Percentiles rank a stretch among this genome's conserved stretches.
These are phyloP conservation scores for Senna tora DNA, from an alignment of 306 rosid genomes.

Conservation along the genomic window DNA sequence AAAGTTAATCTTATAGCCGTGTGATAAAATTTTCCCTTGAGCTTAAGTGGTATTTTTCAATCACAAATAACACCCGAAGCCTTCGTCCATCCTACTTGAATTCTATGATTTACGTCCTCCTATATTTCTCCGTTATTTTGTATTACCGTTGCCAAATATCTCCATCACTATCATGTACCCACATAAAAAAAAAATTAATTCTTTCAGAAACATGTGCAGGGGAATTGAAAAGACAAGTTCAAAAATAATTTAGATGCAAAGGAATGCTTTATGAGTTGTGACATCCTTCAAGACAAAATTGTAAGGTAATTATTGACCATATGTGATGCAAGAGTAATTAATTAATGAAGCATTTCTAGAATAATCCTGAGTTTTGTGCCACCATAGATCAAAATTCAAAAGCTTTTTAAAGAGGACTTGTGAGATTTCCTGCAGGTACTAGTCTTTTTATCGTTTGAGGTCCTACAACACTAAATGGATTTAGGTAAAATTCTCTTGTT, in stretches of 20 bases:
- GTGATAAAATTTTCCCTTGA: no score
- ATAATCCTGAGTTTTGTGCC: neutral
- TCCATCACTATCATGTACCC: no score
- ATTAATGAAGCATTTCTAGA: neutral
- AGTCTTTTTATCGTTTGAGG: neutral
- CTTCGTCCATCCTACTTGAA: no score
- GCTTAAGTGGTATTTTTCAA: no score
- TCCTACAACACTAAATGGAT: conserved; percentile 1
- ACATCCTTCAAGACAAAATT: conserved; percentile 1
- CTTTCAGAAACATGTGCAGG: neutral
- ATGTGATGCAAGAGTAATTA: neutral
- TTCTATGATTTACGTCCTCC: no score
- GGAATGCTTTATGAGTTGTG: neutral
- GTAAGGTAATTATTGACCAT: no score
- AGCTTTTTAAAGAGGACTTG: neutral
- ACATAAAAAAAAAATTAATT: neutral
- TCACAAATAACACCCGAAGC: no score
- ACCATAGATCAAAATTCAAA: neutral
- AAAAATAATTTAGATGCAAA: neutral
- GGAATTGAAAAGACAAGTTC: neutral
- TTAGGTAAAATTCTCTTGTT: neutral
- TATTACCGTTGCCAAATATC: no score
- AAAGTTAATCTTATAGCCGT: no score
- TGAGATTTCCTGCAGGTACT: neutral
- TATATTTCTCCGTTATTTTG: no score